Percentiles rank a stretch among this genome's conserved stretches.
These are phyloP conservation scores for Trichoderma orchidacearum DNA, from an alignment of 495 filamentous ascomycete genomes.

Conservation along the genomic window DNA sequence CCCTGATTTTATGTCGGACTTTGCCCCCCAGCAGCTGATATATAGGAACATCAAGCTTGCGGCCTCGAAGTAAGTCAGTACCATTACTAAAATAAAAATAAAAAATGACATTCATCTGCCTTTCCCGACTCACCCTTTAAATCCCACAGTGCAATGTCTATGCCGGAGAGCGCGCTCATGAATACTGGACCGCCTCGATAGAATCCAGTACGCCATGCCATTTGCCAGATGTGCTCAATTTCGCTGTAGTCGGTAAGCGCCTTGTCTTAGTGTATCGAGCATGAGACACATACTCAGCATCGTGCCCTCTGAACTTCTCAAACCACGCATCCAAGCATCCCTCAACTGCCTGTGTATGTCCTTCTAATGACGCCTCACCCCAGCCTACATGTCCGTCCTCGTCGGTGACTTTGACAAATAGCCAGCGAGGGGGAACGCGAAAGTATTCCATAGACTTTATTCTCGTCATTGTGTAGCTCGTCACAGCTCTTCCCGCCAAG, in stretches of 20 bases:
- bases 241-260: conserved; percentile 32
- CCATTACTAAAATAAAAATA: neutral
- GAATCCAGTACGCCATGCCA: conserved; percentile 54
- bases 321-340: conserved; percentile 58
- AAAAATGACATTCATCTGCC: neutral
- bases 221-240: conserved; percentile 74
- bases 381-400: conserved; percentile 52
- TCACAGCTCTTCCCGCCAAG: too few relatives aligned
- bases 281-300: conserved; percentile 47
- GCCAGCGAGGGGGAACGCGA: conserved; percentile 59
- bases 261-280: neutral
- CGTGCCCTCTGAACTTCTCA: conserved; percentile 48
- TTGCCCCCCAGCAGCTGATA: conserved; percentile 66
- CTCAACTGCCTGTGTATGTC: conserved; percentile 63
- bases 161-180: conserved; percentile 65
- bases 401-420: conserved; percentile 67
- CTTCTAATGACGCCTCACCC: conserved; percentile 68
- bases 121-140: conserved; percentile 34
- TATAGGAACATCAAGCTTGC: conserved; percentile 52
- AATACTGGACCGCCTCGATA: conserved; percentile 77
- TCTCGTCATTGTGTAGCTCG: conserved; percentile 38
- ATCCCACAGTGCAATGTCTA: conserved; percentile 80
- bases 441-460: conserved; percentile 64
- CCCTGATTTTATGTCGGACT: conserved; percentile 57
- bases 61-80: conserved; percentile 12